Conservation (phyloP, 441 rosid species). For the Euphorbia celastroides region DNA sequence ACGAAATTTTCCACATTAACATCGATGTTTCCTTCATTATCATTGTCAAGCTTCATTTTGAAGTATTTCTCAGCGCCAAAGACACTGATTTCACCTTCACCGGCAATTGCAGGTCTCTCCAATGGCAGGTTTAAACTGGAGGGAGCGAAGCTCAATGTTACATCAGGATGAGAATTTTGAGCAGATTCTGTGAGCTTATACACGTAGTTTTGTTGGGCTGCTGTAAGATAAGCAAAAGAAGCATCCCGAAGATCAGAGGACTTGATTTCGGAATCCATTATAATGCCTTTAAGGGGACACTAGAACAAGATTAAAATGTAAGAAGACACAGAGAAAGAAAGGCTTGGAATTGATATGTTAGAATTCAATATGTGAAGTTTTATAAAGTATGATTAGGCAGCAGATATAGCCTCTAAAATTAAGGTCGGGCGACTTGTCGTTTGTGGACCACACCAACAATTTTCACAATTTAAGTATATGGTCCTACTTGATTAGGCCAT, state of each 20-base stretch:
- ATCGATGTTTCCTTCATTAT: slow-evolving; percentile 16
- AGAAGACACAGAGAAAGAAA: background rate
- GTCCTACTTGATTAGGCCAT: slow-evolving; percentile 26
- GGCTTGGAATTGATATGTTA: slow-evolving; percentile 14
- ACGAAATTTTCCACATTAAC: slow-evolving; percentile 18
- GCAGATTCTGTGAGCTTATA: slow-evolving; percentile 33
- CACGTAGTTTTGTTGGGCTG: slow-evolving; percentile 35
- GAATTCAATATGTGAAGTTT: too few species aligned
- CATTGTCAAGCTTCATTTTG: slow-evolving; percentile 47
- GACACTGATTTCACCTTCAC: slow-evolving; percentile 52
- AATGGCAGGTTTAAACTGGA: slow-evolving; percentile 17
- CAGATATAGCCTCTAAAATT: background rate
- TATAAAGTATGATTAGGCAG: background rate
- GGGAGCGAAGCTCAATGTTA: slow-evolving; percentile 31
- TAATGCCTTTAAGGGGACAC: background rate
- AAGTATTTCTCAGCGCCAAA: slow-evolving; percentile 73
- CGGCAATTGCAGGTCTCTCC: slow-evolving; percentile 25
- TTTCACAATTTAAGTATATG: background rate
- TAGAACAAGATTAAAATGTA: slow-evolving; percentile 18
- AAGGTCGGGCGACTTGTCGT: background rate
- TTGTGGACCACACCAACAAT: background rate
- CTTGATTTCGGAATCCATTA: slow-evolving; percentile 45
- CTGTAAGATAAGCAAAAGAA: slow-evolving; percentile 49
- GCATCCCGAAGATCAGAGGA: slow-evolving; percentile 40
- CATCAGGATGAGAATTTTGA: slow-evolving; percentile 25